Conservation (phyloP, 495 filamentous ascomycete genomes). For the Penicillium cataractarum region DNA sequence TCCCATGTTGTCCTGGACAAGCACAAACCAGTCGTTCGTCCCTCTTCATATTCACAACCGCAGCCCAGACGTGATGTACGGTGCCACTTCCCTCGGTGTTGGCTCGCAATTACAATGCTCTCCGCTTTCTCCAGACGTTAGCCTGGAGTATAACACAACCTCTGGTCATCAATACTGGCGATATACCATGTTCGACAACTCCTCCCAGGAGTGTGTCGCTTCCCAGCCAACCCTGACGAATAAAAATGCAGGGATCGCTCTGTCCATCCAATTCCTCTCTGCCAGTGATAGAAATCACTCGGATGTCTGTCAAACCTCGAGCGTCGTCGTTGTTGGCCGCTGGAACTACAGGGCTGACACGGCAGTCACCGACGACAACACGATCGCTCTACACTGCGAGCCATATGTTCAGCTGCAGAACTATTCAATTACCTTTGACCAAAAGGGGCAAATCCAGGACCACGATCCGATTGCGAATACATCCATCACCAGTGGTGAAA, state of each 20-base stretch:
- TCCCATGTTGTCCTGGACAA: slow-evolving; percentile 43
- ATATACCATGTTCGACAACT: slow-evolving; percentile 32
- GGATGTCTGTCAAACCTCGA: slow-evolving; percentile 41
- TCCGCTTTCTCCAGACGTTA: slow-evolving; percentile 22
- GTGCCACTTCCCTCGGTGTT: slow-evolving; percentile 38
- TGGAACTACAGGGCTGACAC: slow-evolving; percentile 41
- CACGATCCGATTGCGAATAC: slow-evolving; percentile 25
- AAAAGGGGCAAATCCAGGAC: slow-evolving; percentile 36
- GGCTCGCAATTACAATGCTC: slow-evolving; percentile 37
- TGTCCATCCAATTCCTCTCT: slow-evolving; percentile 46
- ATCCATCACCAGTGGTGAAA: slow-evolving; percentile 30
- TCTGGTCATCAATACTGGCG: slow-evolving; percentile 32
- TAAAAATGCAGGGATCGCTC: slow-evolving; percentile 30
- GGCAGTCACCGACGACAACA: slow-evolving; percentile 34
- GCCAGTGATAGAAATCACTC: slow-evolving; percentile 27
- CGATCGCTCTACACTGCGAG: slow-evolving; percentile 45
- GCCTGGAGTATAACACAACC: slow-evolving; percentile 18
- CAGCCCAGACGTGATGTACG: slow-evolving; percentile 33
- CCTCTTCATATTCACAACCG: slow-evolving; percentile 33
- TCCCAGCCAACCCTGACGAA: slow-evolving; percentile 31
- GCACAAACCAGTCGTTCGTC: slow-evolving; percentile 40
- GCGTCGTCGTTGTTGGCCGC: slow-evolving; percentile 43
- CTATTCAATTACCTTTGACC: slow-evolving; percentile 38
- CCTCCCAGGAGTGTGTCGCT: slow-evolving; percentile 33
- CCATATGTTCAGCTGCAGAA: slow-evolving; percentile 32